phyloP scores from a whole-genome alignment of 2,329 filamentous ascomycete genomes.

The Aureobasidium sp. region DNA sequence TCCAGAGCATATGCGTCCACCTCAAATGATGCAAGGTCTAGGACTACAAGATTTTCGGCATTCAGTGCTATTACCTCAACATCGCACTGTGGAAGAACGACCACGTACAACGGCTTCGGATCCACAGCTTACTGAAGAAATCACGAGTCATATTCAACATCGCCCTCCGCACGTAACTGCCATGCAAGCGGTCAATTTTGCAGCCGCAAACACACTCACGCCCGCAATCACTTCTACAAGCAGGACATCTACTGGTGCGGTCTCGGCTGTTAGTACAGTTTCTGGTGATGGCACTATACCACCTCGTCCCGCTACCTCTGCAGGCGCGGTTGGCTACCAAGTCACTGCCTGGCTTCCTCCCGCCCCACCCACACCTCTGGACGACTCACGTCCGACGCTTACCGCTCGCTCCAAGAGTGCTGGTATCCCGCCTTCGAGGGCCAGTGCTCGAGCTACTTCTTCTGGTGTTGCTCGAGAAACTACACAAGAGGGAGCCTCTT shows the following conservation, averaged over 20 bases:
- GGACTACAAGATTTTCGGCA: background rate
- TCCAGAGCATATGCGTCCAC: background rate
- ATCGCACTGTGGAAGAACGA: background rate
- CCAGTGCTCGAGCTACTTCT: background rate
- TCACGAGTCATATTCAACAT: background rate
- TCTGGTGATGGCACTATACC: background rate
- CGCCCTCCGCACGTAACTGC: conserved; percentile 12
- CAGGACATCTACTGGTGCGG: background rate
- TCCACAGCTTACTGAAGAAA: background rate
- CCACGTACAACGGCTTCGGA: background rate
- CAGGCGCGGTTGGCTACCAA: conserved; percentile 16
- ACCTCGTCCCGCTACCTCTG: background rate
- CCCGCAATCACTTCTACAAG: background rate
- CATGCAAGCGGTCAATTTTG: conserved; percentile 13
- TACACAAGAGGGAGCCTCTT: conserved; percentile 1
- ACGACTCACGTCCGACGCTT: conserved; percentile 12
- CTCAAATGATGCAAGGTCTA: background rate
- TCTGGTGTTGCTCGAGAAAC: background rate
- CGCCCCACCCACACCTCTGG: background rate
- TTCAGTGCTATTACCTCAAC: conserved; percentile 5
- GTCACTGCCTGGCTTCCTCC: conserved; percentile 1
- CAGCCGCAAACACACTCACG: conserved; percentile 8
- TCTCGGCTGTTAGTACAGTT: background rate
- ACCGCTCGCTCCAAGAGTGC: conserved; percentile 20
- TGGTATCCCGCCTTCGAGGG: background rate